phyloP scores from a whole-genome alignment of 2,329 filamentous ascomycete genomes.

The Aspergillus thermomutatus region DNA sequence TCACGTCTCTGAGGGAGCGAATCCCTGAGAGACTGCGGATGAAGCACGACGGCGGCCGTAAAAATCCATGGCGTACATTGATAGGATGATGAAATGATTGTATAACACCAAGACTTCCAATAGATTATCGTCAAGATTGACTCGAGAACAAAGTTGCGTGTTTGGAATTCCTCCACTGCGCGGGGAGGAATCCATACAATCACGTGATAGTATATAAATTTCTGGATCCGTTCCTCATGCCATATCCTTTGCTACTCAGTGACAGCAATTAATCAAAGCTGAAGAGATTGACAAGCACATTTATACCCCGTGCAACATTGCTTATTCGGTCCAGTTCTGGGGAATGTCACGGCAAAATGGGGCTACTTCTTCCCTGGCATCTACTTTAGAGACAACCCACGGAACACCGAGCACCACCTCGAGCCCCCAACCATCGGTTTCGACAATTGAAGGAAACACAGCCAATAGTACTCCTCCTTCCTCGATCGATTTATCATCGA shows the following conservation, averaged over 20 bases:
- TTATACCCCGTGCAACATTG: background rate
- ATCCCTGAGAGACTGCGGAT: background rate
- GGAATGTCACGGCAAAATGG: constrained; percentile 26
- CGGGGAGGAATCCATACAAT: constrained; percentile 12
- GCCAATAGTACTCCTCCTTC: constrained; percentile 8
- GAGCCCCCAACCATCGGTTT: constrained; percentile 11
- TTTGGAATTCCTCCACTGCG: background rate
- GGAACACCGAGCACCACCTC: constrained; percentile 12
- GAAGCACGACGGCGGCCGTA: background rate
- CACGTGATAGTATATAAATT: constrained; percentile 31
- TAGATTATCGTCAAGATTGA: background rate
- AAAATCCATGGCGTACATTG: background rate
- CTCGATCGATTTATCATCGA: constrained; percentile 3
- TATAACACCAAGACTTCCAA: background rate
- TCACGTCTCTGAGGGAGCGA: background rate
- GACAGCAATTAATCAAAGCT: constrained; percentile 1
- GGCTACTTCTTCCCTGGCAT: constrained; percentile 17
- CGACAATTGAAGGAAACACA: constrained; percentile 1
- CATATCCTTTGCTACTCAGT: background rate
- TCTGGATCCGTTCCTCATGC: constrained; percentile 17
- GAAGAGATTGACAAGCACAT: background rate
- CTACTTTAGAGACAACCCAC: constrained; percentile 19
- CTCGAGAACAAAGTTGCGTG: background rate
- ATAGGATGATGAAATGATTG: background rate
- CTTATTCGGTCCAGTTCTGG: constrained; percentile 2